Percentiles rank a stretch among this genome's conserved stretches.
phyloP scores from a whole-genome alignment of 352 stramenopile species.

The Phytopythium montanum region DNA sequence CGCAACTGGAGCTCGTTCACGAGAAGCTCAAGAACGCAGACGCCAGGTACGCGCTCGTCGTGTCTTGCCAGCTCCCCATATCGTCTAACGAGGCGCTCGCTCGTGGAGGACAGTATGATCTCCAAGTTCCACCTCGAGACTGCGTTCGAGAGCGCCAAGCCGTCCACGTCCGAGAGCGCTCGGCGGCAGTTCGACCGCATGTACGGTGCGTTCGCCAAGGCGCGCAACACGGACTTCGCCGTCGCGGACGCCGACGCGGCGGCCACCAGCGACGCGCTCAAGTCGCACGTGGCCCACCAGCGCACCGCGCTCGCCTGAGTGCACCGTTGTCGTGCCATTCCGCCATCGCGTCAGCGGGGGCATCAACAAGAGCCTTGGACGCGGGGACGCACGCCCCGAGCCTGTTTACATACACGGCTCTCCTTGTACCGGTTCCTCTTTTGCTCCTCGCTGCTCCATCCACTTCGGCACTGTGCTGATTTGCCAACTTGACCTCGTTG shows the following conservation, averaged over 20 bases:
- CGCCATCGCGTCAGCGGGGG: too few relatives aligned
- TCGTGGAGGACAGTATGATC: slow-evolving; percentile 32
- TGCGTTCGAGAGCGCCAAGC: slow-evolving; percentile 62
- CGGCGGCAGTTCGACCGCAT: slow-evolving; percentile 66
- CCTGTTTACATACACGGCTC: too few relatives aligned
- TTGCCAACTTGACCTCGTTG: too few relatives aligned
- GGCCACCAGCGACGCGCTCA: slow-evolving; percentile 40
- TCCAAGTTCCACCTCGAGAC: slow-evolving; percentile 50
- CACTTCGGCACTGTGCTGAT: too few relatives aligned
- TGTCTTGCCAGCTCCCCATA: not conserved
- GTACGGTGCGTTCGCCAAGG: slow-evolving; percentile 66
- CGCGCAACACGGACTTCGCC: slow-evolving; percentile 65
- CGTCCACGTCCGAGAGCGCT: slow-evolving; percentile 57
- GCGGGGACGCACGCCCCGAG: too few relatives aligned
- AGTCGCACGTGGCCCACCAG: slow-evolving; percentile 58
- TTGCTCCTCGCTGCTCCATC: too few relatives aligned
- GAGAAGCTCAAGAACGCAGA: slow-evolving; percentile 66
- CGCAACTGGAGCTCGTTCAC: slow-evolving; percentile 92
- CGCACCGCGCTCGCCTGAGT: slow-evolving; percentile 56
- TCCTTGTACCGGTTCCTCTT: too few relatives aligned
- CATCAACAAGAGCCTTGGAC: too few relatives aligned
- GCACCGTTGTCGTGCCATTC: too few relatives aligned
- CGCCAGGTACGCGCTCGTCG: slow-evolving; percentile 38
- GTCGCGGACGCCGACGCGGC: slow-evolving; percentile 47
- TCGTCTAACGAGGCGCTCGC: not conserved